These are phyloP conservation scores for Aristolochia contorta DNA, from an alignment of 164 flowering plant genomes.

Conservation along the genomic window DNA sequence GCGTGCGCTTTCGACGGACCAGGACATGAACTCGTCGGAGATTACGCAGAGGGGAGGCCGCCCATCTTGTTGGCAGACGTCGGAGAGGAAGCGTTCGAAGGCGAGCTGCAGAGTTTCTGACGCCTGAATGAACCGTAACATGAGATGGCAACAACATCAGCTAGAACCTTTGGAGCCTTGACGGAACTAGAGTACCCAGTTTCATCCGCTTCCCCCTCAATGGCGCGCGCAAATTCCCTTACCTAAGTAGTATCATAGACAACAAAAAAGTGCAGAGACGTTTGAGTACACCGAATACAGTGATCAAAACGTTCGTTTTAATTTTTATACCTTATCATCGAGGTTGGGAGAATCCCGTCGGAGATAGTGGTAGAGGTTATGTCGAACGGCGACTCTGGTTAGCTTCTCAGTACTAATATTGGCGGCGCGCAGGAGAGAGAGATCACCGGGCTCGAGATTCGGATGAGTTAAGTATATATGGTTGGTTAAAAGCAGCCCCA, in stretches of 20 bases:
- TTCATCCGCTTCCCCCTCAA: constrained; percentile 33
- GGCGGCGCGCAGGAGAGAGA: constrained; percentile 22
- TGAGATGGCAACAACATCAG: constrained; percentile 54
- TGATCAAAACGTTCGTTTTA: neutral
- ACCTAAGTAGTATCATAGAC: constrained; percentile 25
- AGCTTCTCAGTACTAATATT: constrained; percentile 29
- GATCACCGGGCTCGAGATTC: constrained; percentile 19
- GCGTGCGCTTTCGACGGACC: constrained; percentile 16
- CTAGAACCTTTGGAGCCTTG: constrained; percentile 81
- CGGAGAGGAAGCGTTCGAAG: constrained; percentile 10
- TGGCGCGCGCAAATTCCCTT: constrained; percentile 40
- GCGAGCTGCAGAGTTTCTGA: constrained; percentile 8
- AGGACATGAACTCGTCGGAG: constrained; percentile 11
- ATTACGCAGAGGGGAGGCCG: constrained; percentile 8
- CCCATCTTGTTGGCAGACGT: neutral
- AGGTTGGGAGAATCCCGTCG: constrained; percentile 44
- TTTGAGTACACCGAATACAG: neutral
- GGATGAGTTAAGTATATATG: constrained; percentile 18
- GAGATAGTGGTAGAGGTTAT: constrained; percentile 34
- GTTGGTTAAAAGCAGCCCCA: constrained; percentile 17
- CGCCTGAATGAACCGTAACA: constrained; percentile 5
- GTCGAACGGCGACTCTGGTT: constrained; percentile 22
- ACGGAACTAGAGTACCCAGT: constrained; percentile 43
- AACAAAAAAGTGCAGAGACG: neutral
- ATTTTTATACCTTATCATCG: constrained; percentile 33